phyloP scores from a whole-genome alignment of 1,139 yeast genomes.

The Geotrichum australiense region DNA sequence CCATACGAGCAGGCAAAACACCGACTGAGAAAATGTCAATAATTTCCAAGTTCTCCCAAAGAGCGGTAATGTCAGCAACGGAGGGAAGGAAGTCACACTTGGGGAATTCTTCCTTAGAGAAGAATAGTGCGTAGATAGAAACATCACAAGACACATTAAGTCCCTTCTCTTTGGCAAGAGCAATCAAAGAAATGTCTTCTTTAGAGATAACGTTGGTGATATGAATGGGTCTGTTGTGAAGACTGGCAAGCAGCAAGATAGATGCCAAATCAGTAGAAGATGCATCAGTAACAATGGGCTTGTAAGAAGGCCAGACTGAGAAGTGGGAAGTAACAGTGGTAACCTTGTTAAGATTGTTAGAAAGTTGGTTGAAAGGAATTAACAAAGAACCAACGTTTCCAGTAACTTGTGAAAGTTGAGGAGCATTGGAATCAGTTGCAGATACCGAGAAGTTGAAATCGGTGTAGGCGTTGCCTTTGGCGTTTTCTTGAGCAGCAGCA shows the following conservation, averaged over 20 bases:
- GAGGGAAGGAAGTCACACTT: conserved; percentile 69
- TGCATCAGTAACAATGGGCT: conserved; percentile 90
- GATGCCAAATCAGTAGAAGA: conserved; percentile 88
- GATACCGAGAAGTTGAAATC: conserved; percentile 81
- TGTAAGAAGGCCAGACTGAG: conserved; percentile 73
- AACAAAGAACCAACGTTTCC: conserved; percentile 69
- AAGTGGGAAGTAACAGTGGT: conserved; percentile 73
- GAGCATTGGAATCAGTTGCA: conserved; percentile 65
- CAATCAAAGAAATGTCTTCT: conserved; percentile 77
- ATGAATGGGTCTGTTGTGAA: conserved; percentile 80
- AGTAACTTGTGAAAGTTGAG: conserved; percentile 56
- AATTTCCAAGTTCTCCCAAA: conserved; percentile 68
- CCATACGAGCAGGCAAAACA: conserved; percentile 64
- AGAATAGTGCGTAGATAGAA: conserved; percentile 69
- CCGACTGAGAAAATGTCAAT: conserved; percentile 91
- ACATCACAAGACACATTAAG: conserved; percentile 88
- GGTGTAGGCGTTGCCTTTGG: conserved; percentile 53
- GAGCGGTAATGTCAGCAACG: conserved; percentile 66
- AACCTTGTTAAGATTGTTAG: conserved; percentile 53
- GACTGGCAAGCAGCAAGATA: conserved; percentile 78
- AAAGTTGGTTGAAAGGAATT: conserved; percentile 72
- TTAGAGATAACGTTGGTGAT: conserved; percentile 76
- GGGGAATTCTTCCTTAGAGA: conserved; percentile 65
- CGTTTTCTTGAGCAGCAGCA: conserved; percentile 43
- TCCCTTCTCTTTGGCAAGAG: conserved; percentile 78